These are phyloP conservation scores for Angomonas ambiguus DNA, from an alignment of 208 protist genomes.

Conservation along the genomic window DNA sequence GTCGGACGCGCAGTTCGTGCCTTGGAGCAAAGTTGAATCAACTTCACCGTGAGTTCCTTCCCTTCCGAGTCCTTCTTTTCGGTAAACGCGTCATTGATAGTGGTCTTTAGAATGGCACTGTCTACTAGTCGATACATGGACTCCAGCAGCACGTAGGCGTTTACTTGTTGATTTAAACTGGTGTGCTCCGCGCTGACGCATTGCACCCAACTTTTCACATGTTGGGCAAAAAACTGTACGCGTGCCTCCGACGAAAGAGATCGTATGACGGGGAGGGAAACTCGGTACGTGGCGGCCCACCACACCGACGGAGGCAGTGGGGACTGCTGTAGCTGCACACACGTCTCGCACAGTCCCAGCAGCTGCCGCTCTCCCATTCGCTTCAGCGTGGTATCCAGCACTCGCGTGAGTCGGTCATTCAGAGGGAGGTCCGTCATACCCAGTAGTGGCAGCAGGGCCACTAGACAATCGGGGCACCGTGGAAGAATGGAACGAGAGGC, in stretches of 20 bases:
- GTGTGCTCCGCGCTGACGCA: slow-evolving; percentile 11
- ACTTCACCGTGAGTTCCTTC: slow-evolving; percentile 68
- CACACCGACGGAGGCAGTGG: slow-evolving; percentile 26
- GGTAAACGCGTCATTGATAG: slow-evolving; percentile 48
- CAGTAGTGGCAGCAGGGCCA: slow-evolving; percentile 38
- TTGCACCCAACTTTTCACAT: slow-evolving; percentile 28
- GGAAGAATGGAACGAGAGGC: slow-evolving; percentile 16
- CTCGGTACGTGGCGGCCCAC: slow-evolving; percentile 31
- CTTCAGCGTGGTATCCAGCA: slow-evolving; percentile 18
- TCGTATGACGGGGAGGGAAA: slow-evolving; percentile 31
- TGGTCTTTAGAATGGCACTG: slow-evolving; percentile 25
- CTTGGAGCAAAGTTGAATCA: slow-evolving; percentile 61
- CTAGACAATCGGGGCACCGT: slow-evolving; percentile 17
- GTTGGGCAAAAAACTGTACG: slow-evolving; percentile 26
- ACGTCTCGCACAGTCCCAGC: slow-evolving; percentile 17
- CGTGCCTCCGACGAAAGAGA: slow-evolving; percentile 14
- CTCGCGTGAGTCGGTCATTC: slow-evolving; percentile 3
- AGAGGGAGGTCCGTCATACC: slow-evolving; percentile 27
- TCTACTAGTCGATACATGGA: slow-evolving; percentile 45
- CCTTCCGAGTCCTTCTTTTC: slow-evolving; percentile 26
- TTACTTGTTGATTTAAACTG: slow-evolving; percentile 23
- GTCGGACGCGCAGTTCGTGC: slow-evolving; percentile 10
- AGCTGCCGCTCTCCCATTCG: slow-evolving; percentile 5
- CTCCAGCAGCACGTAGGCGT: slow-evolving; percentile 71
- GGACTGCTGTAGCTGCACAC: slow-evolving; percentile 20